Evolutionary conservation across 1,139 yeast species (phyloP), one percentile per base, ranked within the genome.

Genomic region (Yamadazyma kanchanaburiensis): DNA sequence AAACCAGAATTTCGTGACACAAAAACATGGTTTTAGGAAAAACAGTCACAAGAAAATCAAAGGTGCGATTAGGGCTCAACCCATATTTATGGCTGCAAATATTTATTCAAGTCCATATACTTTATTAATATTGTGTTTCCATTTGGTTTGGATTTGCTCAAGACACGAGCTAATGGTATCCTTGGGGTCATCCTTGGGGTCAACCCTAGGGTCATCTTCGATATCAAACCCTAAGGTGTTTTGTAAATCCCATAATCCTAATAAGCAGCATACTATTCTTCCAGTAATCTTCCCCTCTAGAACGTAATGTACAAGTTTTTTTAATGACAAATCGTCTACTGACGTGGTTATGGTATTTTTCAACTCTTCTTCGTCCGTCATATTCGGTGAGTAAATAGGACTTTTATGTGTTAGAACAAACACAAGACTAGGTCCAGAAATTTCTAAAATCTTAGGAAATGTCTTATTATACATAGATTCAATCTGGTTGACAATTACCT

Each of bases 221-320:
- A 7, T 10, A 18, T 7, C 20, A 8, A 7, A 18, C 23, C 19
- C 18, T 19, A 6, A n/a, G 18, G 28, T 48, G 39, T 55, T 56
- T 8, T 40, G 28, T 13, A 63, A 37, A 32, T 61, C 64, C 65
- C 66, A 62, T 20, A 59, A 26, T 3, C 64, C 68, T 22, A 61
- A 34, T 13, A 49, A 40, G 12, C 62, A 51, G 34, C 64, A 60
- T 7, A 62, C 29, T 3, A 58, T 51, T 27, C 65, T 40, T 8
- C 50, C 51, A 3, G 64, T 45, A 3, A 61, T 43, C 12, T 40
- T 39, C 1, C 54, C 59, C 2, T 40, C 33, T n/a, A 37, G 25
- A 1, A 54, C 39, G 13, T 46, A 33, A 2, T 39, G 36, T 4
- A 51, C 38, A 12, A 57, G 27, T 6, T 37, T 47, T 4, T 10